Conservation (phyloP, 164 flowering plant species). For the Macadamia tetraphylla region DNA sequence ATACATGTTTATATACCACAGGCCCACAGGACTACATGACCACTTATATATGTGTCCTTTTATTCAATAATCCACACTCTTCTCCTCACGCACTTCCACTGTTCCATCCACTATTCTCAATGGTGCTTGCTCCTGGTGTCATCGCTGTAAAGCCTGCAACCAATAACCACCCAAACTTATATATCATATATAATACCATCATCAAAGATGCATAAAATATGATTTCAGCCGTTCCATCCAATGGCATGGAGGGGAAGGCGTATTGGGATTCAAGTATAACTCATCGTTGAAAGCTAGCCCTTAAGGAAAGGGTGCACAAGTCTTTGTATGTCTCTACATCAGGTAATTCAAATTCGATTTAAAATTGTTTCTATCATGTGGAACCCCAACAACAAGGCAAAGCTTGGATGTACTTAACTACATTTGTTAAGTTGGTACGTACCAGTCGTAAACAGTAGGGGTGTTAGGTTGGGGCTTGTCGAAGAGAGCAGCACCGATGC, state of each 20-base stretch:
- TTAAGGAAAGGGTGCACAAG: no score
- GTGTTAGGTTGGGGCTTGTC: slow-evolving; percentile 84
- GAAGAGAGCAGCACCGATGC: slow-evolving; percentile 48
- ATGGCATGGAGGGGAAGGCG: no score
- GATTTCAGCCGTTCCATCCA: neutral
- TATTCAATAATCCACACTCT: no score
- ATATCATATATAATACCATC: neutral
- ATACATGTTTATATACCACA: no score
- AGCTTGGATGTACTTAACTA: neutral
- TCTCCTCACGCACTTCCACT: no score
- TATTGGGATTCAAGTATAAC: no score
- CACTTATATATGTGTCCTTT: no score
- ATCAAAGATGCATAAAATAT: neutral
- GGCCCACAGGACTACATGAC: no score
- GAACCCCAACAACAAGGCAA: neutral
- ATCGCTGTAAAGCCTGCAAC: slow-evolving; percentile 35
- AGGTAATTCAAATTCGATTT: no score
- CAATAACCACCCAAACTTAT: neutral
- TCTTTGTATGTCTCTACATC: no score
- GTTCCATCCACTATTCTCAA: neutral
- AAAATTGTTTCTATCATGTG: no score
- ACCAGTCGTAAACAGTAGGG: slow-evolving; percentile 98
- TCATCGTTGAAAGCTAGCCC: no score
- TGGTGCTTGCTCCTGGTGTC: slow-evolving; percentile 33
- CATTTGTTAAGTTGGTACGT: slow-evolving; percentile 4